Percentiles rank a stretch among this genome's conserved stretches.
These are phyloP conservation scores for Camellia japonica DNA, from an alignment of 148 eudicot species.

Conservation along the genomic window DNA sequence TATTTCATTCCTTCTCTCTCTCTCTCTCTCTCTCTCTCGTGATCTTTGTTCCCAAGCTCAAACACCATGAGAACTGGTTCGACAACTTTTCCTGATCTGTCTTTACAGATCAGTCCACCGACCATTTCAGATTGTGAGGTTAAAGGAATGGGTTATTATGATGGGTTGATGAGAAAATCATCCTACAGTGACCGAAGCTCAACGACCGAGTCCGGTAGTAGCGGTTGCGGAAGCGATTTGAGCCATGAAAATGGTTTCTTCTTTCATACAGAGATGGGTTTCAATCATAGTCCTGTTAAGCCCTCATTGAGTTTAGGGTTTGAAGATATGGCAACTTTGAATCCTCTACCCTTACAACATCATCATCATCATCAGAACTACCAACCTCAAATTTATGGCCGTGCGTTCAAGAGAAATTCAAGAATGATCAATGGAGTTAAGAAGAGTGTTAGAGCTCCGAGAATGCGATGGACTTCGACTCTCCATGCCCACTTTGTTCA, in stretches of 20 bases:
- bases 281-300: constrained; percentile 12
- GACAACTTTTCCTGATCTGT: constrained; percentile 54
- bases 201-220: constrained; percentile 34
- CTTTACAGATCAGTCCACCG: constrained; percentile 73
- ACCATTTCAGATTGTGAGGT: constrained; percentile 20
- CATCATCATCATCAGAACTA: constrained; percentile 16
- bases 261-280: constrained; percentile 12
- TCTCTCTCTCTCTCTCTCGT: neutral
- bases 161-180: constrained; percentile 10
- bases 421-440: constrained; percentile 39
- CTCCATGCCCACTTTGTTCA: constrained; percentile 95
- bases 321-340: constrained; percentile 19
- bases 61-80: constrained; percentile 18
- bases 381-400: constrained; percentile 48
- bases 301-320: constrained; percentile 50
- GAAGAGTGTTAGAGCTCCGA: constrained; percentile 75
- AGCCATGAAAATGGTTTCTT: constrained; percentile 41
- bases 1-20: neutral
- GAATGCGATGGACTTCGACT: constrained; percentile 99
- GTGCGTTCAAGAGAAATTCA: constrained; percentile 61
- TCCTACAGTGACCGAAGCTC: constrained; percentile 32
- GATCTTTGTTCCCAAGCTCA: constrained; percentile 19
- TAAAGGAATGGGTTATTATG: constrained; percentile 15
- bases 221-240: constrained; percentile 47
- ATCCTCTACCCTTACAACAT: constrained; percentile 2